phyloP scores from a whole-genome alignment of 2,329 filamentous ascomycete genomes.

The Penicillium sp. region DNA sequence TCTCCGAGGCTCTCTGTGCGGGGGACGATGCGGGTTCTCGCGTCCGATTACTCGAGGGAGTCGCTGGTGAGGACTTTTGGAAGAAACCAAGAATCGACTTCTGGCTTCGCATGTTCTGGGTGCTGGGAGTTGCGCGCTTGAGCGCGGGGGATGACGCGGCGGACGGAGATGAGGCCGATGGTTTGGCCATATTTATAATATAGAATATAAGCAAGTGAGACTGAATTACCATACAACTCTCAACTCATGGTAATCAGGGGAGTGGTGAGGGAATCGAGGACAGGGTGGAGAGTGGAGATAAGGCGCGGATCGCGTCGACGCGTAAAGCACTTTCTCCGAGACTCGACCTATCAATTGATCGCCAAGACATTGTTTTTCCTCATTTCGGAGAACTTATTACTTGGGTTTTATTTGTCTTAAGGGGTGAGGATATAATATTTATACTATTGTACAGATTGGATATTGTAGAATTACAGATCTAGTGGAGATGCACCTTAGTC shows the following conservation, averaged over 20 bases:
- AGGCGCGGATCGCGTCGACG: constrained; percentile 37
- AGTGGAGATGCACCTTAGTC: not conserved
- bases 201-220: not conserved
- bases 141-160: constrained; percentile 35
- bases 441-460: constrained; percentile 10
- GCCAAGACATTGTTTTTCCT: not conserved
- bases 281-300: constrained; percentile 21
- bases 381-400: not conserved
- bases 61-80: constrained; percentile 56
- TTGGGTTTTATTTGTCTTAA: not conserved
- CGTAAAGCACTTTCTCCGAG: constrained; percentile 35
- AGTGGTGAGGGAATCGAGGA: constrained; percentile 1
- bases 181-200: constrained; percentile 42
- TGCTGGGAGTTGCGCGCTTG: constrained; percentile 42
- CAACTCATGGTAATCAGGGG: constrained; percentile 1
- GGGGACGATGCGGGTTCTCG: constrained; percentile 40
- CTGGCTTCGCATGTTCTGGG: constrained; percentile 58
- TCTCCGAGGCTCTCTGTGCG: constrained; percentile 34
- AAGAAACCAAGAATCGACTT: constrained; percentile 79
- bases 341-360: constrained; percentile 11
- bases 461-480: constrained; percentile 13
- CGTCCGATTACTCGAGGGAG: constrained; percentile 31
- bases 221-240: not conserved
- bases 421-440: not conserved
- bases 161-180: constrained; percentile 35